phyloP scores from a whole-genome alignment of 352 stramenopile species.

The Phytophthora podocarpi region DNA sequence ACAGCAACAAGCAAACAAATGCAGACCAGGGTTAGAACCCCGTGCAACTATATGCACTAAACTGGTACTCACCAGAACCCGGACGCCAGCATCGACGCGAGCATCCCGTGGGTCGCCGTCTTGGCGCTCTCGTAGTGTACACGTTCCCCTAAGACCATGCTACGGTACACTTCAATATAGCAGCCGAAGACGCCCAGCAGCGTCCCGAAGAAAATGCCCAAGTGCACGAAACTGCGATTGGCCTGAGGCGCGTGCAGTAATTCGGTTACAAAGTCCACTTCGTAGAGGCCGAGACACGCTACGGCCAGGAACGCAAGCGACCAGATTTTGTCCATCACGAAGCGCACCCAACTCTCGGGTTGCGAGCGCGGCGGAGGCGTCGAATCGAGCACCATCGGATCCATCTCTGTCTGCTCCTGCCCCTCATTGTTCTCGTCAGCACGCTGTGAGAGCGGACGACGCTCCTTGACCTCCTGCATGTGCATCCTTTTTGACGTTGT shows the following conservation, averaged over 20 bases:
- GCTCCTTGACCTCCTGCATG: constrained; percentile 65
- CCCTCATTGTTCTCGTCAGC: background rate
- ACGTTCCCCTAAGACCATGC: constrained; percentile 57
- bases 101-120: constrained; percentile 72
- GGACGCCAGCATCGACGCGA: constrained; percentile 59
- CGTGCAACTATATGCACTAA: too few relatives aligned
- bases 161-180: constrained; percentile 81
- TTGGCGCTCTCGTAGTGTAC: constrained; percentile 67
- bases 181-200: constrained; percentile 59
- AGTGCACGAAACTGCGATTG: constrained; percentile 55
- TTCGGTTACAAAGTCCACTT: constrained; percentile 61
- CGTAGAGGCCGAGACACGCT: constrained; percentile 58
- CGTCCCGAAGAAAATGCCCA: constrained; percentile 57
- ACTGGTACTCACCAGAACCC: constrained; percentile 48
- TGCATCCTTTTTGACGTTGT: constrained; percentile 62
- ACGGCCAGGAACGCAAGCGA: constrained; percentile 58
- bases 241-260: constrained; percentile 60
- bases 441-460: constrained; percentile 32
- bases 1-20: background rate
- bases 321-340: constrained; percentile 62
- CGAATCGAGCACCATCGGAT: constrained; percentile 42
- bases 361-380: constrained; percentile 15
- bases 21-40: too few relatives aligned
- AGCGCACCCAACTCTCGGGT: constrained; percentile 42
- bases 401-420: constrained; percentile 33